Conservation (phyloP, 192 early-diverging fungal genomes). For the Coemansia sp. region DNA sequence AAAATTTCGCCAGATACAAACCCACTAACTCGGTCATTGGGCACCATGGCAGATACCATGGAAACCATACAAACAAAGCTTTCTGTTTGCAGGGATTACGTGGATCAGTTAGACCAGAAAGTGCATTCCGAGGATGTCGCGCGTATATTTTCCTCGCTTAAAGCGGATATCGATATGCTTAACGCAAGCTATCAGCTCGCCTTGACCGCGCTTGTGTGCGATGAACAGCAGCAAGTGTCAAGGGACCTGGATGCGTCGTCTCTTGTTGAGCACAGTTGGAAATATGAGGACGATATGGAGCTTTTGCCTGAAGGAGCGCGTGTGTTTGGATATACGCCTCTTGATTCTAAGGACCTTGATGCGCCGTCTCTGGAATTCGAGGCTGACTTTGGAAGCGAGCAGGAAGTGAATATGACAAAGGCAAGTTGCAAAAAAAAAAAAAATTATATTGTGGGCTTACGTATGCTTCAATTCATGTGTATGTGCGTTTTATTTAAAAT, state of each 20-base stretch:
- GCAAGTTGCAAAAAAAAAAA: conserved; percentile 9
- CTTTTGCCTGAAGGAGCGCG: conserved; percentile 8
- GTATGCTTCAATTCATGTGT: too few relatives aligned
- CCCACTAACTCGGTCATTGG: conserved; percentile 18
- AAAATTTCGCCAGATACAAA: not conserved
- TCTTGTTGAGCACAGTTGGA: not conserved
- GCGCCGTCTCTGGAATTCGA: conserved; percentile 33
- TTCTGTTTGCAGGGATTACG: conserved; percentile 19
- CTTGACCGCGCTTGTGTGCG: conserved; percentile 14
- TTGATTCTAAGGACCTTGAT: conserved; percentile 17
- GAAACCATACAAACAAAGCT: conserved; percentile 31
- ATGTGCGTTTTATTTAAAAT: too few relatives aligned
- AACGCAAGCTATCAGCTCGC: conserved; percentile 28
- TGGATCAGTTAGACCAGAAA: not conserved
- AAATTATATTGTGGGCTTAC: too few relatives aligned
- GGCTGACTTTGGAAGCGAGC: conserved; percentile 21
- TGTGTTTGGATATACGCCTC: conserved; percentile 31
- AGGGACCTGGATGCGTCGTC: not conserved
- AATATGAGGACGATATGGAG: not conserved
- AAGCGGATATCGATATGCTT: conserved; percentile 37
- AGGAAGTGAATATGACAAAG: not conserved
- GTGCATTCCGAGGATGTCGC: conserved; percentile 17
- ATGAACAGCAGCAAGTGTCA: not conserved
- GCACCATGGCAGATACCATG: conserved; percentile 18
- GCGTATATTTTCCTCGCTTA: conserved; percentile 42